Conservation (phyloP, 2,329 filamentous ascomycete genomes). For the Aureobasidium subglaciale region DNA sequence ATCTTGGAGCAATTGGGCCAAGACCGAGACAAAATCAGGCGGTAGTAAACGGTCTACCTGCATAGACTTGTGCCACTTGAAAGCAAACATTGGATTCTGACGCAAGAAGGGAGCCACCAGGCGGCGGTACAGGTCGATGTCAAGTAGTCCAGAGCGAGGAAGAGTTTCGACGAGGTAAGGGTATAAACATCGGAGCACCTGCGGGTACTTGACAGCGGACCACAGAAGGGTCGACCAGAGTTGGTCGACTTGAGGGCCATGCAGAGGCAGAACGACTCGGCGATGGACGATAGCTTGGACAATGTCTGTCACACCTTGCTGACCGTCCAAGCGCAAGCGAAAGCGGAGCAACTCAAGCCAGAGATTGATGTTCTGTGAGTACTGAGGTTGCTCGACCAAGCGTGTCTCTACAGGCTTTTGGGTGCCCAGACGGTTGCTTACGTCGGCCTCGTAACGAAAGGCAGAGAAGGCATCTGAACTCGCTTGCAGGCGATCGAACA, state of each 20-base stretch:
- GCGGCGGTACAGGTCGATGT: conserved; percentile 35
- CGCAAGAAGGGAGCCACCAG: conserved; percentile 37
- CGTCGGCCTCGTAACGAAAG: conserved; percentile 3
- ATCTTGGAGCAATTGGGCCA: conserved; percentile 17
- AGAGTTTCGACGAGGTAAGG: conserved; percentile 37
- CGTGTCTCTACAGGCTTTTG: conserved; percentile 15
- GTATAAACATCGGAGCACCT: conserved; percentile 32
- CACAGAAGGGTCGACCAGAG: conserved; percentile 43
- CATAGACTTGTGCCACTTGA: conserved; percentile 26
- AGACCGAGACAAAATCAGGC: conserved; percentile 20
- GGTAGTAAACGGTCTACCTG: conserved; percentile 32
- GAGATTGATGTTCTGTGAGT: conserved; percentile 26
- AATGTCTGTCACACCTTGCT: conserved; percentile 35
- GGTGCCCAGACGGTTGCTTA: background rate
- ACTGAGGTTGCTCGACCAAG: conserved; percentile 27
- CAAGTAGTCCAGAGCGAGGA: conserved; percentile 29
- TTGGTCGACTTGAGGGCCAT: conserved; percentile 32
- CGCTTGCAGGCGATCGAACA: background rate
- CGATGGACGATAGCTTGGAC: conserved; percentile 36
- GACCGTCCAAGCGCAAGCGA: conserved; percentile 35
- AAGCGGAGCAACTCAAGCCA: conserved; percentile 38
- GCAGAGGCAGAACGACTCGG: conserved; percentile 34
- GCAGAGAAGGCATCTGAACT: background rate
- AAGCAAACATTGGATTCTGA: conserved; percentile 22
- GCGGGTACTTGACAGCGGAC: conserved; percentile 27